Evolutionary conservation across 2,329 filamentous ascomycete species (phyloP).

Genomic region (Thermoascus crustaceus): DNA sequence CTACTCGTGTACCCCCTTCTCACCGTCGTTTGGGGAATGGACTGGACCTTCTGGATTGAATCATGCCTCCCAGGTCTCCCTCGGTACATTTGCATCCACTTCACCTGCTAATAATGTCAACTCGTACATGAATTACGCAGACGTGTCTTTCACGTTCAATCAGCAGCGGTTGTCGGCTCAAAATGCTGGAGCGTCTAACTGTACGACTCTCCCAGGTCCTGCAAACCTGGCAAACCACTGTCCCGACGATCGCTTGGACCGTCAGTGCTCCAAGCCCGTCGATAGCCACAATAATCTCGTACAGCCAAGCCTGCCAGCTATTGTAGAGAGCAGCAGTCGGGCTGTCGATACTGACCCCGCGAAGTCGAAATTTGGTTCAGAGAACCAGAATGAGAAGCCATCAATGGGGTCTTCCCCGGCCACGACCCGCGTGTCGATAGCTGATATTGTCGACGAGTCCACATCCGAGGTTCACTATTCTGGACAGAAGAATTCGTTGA

Average conservation of each 20-base stretch:
- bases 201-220: neutral
- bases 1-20: slow-evolving; percentile 2
- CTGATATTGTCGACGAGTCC: slow-evolving; percentile 12
- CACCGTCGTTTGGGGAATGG: slow-evolving; percentile 4
- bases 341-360: neutral
- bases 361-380: neutral
- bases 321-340: neutral
- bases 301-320: neutral
- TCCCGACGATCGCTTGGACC: neutral
- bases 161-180: neutral
- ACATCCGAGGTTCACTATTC: neutral
- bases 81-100: neutral
- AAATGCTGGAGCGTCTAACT: neutral
- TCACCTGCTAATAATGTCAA: neutral
- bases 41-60: neutral
- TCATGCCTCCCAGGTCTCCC: neutral
- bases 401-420: neutral
- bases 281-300: neutral
- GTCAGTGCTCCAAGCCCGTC: neutral
- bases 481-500: slow-evolving; percentile 8
- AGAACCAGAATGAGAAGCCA: neutral
- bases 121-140: slow-evolving; percentile 1
- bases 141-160: slow-evolving; percentile 5
- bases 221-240: neutral
- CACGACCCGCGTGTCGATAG: slow-evolving; percentile 11